Evolutionary conservation across 345 rosid species (phyloP).

Genomic region (Noccaea bulbosa): DNA sequence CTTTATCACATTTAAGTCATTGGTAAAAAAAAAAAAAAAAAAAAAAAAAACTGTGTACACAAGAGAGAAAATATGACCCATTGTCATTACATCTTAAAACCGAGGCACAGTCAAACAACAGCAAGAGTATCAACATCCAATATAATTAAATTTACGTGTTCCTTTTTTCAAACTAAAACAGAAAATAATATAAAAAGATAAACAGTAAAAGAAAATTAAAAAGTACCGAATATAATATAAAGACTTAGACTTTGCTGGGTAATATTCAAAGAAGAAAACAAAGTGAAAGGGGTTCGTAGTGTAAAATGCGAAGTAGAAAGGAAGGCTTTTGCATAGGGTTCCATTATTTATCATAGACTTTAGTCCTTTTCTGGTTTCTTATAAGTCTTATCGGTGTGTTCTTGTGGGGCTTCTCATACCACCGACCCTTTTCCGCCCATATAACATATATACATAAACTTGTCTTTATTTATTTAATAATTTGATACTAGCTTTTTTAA

Average conservation of each 20-base stretch:
- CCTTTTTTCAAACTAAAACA: not conserved
- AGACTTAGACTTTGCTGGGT: conserved; percentile 36
- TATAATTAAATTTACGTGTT: not conserved
- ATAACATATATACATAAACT: not conserved
- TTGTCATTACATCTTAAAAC: conserved; percentile 11
- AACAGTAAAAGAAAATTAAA: conserved; percentile 30
- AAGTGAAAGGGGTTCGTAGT: conserved; percentile 29
- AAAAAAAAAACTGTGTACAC: not conserved
- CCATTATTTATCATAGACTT: conserved; percentile 53
- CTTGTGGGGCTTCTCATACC: conserved; percentile 54
- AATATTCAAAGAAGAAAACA: not conserved
- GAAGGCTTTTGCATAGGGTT: conserved; percentile 63
- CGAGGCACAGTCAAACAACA: conserved; percentile 19
- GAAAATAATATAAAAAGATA: not conserved
- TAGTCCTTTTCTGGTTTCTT: conserved; percentile 57
- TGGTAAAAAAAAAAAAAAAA: not conserved
- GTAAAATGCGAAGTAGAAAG: conserved; percentile 31
- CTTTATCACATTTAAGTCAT: not conserved
- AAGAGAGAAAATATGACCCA: conserved; percentile 6
- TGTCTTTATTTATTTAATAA: not conserved
- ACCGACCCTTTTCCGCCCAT: conserved; percentile 39
- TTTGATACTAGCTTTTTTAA: not conserved
- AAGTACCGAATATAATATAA: conserved; percentile 36
- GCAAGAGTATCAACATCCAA: conserved; percentile 24
- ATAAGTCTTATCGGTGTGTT: conserved; percentile 57